These are phyloP conservation scores for Nannochloris sp. DNA, from an alignment of 139 green algal species.

Conservation along the genomic window DNA sequence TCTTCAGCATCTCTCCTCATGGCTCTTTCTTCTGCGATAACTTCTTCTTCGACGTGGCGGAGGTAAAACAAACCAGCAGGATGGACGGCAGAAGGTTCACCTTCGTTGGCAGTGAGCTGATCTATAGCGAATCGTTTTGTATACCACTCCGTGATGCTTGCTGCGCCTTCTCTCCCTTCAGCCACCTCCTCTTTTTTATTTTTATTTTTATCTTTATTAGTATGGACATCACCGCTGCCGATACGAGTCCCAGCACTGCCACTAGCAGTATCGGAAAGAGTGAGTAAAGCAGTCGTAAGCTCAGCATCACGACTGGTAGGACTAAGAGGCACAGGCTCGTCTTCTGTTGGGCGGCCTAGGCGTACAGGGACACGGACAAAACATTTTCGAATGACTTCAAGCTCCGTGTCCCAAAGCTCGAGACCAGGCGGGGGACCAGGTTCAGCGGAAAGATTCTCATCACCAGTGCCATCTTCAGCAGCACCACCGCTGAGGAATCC, in stretches of 20 bases:
- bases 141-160: not conserved
- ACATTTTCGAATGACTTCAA: slow-evolving; percentile 3
- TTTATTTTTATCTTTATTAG: not conserved
- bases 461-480: not conserved
- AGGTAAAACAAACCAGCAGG: not conserved
- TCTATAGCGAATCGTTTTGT: not conserved
- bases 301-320: not conserved
- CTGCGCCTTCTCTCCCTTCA: not conserved
- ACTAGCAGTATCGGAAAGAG: not conserved
- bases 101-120: not conserved
- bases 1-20: not conserved
- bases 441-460: no score
- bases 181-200: not conserved
- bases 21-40: not conserved
- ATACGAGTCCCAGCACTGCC: not conserved
- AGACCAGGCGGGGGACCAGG: no score
- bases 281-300: not conserved
- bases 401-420: not conserved
- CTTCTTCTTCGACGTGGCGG: not conserved
- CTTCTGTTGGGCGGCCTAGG: not conserved
- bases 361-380: not conserved
- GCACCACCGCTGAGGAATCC: not conserved
- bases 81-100: not conserved
- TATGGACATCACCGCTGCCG: not conserved
- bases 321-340: not conserved